phyloP scores from a whole-genome alignment of 768 basidiomycete species.

The Suillus discolor region DNA sequence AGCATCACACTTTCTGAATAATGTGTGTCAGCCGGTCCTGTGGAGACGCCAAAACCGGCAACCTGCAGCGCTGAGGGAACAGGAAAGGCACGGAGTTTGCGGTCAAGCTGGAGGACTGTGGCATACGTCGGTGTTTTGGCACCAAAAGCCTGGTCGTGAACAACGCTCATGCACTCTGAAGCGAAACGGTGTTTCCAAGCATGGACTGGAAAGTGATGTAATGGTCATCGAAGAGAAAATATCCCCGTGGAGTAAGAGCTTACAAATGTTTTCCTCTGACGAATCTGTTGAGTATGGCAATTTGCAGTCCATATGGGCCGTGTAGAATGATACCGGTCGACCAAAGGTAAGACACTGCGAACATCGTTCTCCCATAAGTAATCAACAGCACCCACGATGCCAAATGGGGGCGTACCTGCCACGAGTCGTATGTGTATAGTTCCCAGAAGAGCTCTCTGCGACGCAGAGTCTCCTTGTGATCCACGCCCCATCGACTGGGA shows the following conservation, averaged over 20 bases:
- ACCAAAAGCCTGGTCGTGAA: slow-evolving; percentile 73
- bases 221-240: neutral
- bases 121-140: slow-evolving; percentile 70
- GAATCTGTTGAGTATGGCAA: slow-evolving; percentile 53
- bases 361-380: slow-evolving; percentile 23
- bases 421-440: slow-evolving; percentile 40
- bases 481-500: slow-evolving; percentile 65
- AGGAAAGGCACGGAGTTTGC: slow-evolving; percentile 67
- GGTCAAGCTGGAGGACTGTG: slow-evolving; percentile 66
- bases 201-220: slow-evolving; percentile 44
- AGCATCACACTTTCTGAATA: slow-evolving; percentile 39
- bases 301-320: slow-evolving; percentile 68
- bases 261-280: slow-evolving; percentile 62
- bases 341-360: slow-evolving; percentile 71
- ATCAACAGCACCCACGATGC: neutral
- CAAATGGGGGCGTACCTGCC: slow-evolving; percentile 27
- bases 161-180: slow-evolving; percentile 67
- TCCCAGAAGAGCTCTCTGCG: slow-evolving; percentile 76
- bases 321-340: slow-evolving; percentile 67
- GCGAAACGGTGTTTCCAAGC: slow-evolving; percentile 73
- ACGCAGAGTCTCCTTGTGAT: slow-evolving; percentile 56
- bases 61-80: slow-evolving; percentile 69
- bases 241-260: slow-evolving; percentile 24
- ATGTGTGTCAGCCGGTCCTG: slow-evolving; percentile 43
- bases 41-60: slow-evolving; percentile 61